A percentile compares a stretch with the other conserved stretches of the same genome.
phyloP scores from a whole-genome alignment of 139 green algal genomes.

The Astrephomene gubernaculifera region DNA sequence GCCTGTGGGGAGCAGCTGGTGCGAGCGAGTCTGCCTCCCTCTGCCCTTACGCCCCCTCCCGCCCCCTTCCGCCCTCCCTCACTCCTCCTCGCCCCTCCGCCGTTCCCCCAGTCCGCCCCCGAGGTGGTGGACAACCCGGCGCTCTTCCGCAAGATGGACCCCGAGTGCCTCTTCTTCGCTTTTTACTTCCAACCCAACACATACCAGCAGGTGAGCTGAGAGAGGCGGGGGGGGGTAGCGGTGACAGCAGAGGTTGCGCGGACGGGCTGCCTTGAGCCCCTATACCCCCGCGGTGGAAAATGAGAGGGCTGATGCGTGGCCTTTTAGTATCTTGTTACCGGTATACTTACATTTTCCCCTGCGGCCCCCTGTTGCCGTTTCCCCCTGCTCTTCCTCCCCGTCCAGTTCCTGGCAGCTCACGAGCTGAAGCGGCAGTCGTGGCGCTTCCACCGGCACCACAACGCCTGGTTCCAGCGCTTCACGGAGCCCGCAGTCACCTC shows the following conservation, averaged over 20 bases:
- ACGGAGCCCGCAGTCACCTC: constrained; percentile 90
- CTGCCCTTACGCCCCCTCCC: background rate
- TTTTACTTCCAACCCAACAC: constrained; percentile 97
- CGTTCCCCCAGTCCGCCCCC: constrained; percentile 53
- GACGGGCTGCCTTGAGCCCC: no score
- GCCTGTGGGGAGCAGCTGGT: background rate
- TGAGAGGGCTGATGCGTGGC: no score
- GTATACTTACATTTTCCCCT: no score
- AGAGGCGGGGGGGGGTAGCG: background rate
- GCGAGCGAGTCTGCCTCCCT: background rate
- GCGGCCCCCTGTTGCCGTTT: no score
- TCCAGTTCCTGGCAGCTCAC: constrained; percentile 92
- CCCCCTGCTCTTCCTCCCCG: background rate
- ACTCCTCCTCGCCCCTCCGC: background rate
- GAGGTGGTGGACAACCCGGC: constrained; percentile 85
- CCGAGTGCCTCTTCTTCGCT: constrained; percentile 97
- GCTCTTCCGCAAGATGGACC: constrained; percentile 94
- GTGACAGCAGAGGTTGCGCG: no score
- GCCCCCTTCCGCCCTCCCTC: background rate
- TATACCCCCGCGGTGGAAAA: no score
- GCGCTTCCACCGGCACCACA: constrained; percentile 96
- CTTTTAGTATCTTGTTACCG: no score
- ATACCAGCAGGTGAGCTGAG: constrained; percentile 81
- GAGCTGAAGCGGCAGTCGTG: constrained; percentile 95
- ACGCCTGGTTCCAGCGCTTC: constrained; percentile 89